Percentiles rank a stretch among this genome's conserved stretches.
These are phyloP conservation scores for Fremontodendron californicum DNA, from an alignment of 345 rosid species.

Conservation along the genomic window DNA sequence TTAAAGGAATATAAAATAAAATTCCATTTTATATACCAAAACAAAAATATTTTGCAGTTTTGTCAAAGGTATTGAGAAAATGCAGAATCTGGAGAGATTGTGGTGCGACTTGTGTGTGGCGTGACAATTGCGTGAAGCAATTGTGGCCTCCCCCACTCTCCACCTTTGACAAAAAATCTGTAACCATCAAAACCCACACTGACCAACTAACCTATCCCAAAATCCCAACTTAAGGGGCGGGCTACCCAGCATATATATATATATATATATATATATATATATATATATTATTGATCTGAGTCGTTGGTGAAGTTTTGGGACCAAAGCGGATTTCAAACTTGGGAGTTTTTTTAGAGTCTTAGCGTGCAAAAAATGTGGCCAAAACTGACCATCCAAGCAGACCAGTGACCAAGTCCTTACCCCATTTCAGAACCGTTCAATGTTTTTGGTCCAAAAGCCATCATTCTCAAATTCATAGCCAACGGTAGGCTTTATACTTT, in stretches of 20 bases:
- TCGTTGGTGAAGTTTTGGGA: neutral
- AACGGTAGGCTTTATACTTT: neutral
- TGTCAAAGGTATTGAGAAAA: neutral
- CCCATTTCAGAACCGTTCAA: neutral
- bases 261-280: too few relatives aligned
- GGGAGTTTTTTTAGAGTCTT: neutral
- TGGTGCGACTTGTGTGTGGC: neutral
- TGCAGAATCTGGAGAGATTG: too few relatives aligned
- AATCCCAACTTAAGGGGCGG: neutral
- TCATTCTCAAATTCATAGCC: neutral
- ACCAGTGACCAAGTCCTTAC: neutral
- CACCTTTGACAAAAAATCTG: neutral
- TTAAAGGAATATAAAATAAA: neutral
- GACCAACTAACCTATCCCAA: neutral
- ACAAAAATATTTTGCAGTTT: neutral
- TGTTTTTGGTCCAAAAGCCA: neutral
- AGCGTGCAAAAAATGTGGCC: neutral
- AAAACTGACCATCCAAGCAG: neutral
- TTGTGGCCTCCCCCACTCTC: neutral
- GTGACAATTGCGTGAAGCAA: slow-evolving; percentile 5
- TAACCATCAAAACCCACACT: neutral
- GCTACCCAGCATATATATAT: too few relatives aligned
- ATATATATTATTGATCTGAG: too few relatives aligned
- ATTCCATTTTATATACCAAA: too few relatives aligned
- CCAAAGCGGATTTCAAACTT: neutral